Base-by-base conservation (phyloP, 805 yeast species). In the Zygosaccharomyces rouxii region DNA sequence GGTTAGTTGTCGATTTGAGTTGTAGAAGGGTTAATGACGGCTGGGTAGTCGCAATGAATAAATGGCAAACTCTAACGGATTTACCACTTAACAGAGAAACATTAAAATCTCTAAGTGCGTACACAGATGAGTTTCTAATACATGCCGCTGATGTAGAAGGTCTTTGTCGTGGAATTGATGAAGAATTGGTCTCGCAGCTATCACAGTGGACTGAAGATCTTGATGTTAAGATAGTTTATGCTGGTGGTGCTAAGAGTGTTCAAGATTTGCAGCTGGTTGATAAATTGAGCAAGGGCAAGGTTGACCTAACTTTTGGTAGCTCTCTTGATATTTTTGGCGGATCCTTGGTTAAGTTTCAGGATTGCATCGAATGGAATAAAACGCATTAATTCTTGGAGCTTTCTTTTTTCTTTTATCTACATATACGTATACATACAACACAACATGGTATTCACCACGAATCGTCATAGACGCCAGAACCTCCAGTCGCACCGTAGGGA, bases 71-170 rank as follows among this genome's bases (percentile, higher is more conserved):
- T 0, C 68, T 90, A 25, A 94, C 99, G 0, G 75, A 76, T 35
- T 75, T 82, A 39, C 76, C 70, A 47, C 71, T 94, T 46, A 72
- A 72, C 42, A 64, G 67, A 43, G 77, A 76, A 22, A 76, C 85
- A 23, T 76, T 94, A 50, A 63, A 58, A 3, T 51, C 67, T 41
- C 73, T 94, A 35, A 68, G 83, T 7, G 48, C 72, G 42, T 87
- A 84, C 68, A 88, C 97, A 59, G 77, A 80, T 54, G 99, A 94
- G 69, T 87, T 92, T 61, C 71, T 94, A 46, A 84, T 94, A 14
- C 99, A 94, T 70, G 99, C 99, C 3, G 99, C 99, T 0, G 99
- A 94, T 67, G 98, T 94, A 3, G 99, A 94, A 68, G 99, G 99
- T 0, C 73, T 94, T 14, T 94, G 99, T 65, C 77, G 80, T 37